Evolutionary conservation across 1,284 basidiomycete species (phyloP).

Genomic region (Ustilago shanxiensis): DNA sequence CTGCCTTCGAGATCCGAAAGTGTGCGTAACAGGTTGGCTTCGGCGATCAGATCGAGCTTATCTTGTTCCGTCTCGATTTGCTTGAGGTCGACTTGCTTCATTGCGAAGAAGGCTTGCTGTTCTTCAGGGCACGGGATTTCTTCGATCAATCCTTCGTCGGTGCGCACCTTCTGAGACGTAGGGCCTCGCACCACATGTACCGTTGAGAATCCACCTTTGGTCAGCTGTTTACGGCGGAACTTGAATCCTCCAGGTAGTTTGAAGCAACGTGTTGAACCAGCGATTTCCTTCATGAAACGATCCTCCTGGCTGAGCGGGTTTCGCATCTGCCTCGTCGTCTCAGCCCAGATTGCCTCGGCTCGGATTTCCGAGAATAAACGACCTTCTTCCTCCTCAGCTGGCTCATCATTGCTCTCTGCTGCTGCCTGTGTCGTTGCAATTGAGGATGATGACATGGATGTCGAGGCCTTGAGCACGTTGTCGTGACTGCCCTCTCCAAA

Average conservation of each 20-base stretch:
- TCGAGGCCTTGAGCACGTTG: constrained; percentile 8
- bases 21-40: constrained; percentile 64
- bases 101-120: constrained; percentile 66
- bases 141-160: constrained; percentile 43
- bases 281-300: constrained; percentile 37
- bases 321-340: constrained; percentile 44
- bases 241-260: constrained; percentile 59
- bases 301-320: constrained; percentile 36
- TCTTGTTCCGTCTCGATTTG: constrained; percentile 65
- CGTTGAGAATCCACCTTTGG: constrained; percentile 67
- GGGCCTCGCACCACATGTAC: constrained; percentile 67
- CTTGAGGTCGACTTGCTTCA: constrained; percentile 68
- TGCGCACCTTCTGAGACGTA: constrained; percentile 42
- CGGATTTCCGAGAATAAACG: constrained; percentile 46
- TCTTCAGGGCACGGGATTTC: constrained; percentile 55
- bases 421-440: constrained; percentile 11
- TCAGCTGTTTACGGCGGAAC: constrained; percentile 60
- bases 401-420: constrained; percentile 23
- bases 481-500: neutral
- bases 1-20: constrained; percentile 59
- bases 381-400: constrained; percentile 34
- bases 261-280: constrained; percentile 42
- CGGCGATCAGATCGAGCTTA: constrained; percentile 65
- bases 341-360: constrained; percentile 51
- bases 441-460: constrained; percentile 9